Evolutionary conservation across 805 yeast genomes (phyloP).

Genomic region (Phaffomyces antillensis): DNA sequence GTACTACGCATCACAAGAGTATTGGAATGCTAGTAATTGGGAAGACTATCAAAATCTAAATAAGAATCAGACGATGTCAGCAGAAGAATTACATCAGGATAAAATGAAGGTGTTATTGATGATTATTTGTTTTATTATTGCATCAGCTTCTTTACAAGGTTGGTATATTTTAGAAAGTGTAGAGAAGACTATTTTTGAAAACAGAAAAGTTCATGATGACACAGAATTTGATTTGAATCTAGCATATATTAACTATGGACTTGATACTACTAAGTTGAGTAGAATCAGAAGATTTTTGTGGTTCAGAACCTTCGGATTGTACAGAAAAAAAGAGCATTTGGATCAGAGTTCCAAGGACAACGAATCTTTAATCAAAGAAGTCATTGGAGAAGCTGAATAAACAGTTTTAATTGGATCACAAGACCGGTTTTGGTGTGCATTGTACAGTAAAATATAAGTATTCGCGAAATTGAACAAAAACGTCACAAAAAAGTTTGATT

Average conservation of each 20-base stretch:
- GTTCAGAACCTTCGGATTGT: slow-evolving; percentile 38
- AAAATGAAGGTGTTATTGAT: slow-evolving; percentile 34
- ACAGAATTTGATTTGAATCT: slow-evolving; percentile 33
- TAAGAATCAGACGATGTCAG: slow-evolving; percentile 20
- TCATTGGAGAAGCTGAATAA: slow-evolving; percentile 47
- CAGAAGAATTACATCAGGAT: slow-evolving; percentile 27
- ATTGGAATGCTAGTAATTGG: slow-evolving; percentile 62
- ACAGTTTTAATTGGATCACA: background rate
- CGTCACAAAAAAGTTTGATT: too few relatives aligned
- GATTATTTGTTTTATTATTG: slow-evolving; percentile 32
- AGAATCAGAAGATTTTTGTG: slow-evolving; percentile 51
- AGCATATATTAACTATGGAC: slow-evolving; percentile 45
- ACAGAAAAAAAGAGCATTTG: slow-evolving; percentile 24
- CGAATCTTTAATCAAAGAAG: slow-evolving; percentile 70
- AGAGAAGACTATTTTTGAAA: slow-evolving; percentile 27
- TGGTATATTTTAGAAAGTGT: slow-evolving; percentile 32
- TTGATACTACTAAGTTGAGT: slow-evolving; percentile 41
- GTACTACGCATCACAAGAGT: slow-evolving; percentile 28
- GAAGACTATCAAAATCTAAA: slow-evolving; percentile 44
- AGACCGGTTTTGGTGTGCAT: too few relatives aligned
- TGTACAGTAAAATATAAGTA: too few relatives aligned
- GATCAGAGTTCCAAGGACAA: slow-evolving; percentile 46
- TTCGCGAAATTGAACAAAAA: too few relatives aligned
- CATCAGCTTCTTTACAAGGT: slow-evolving; percentile 34
- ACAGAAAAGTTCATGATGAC: slow-evolving; percentile 31